Evolutionary conservation across 306 rosid species (phyloP).

Genomic region (Gillenia trifoliata): DNA sequence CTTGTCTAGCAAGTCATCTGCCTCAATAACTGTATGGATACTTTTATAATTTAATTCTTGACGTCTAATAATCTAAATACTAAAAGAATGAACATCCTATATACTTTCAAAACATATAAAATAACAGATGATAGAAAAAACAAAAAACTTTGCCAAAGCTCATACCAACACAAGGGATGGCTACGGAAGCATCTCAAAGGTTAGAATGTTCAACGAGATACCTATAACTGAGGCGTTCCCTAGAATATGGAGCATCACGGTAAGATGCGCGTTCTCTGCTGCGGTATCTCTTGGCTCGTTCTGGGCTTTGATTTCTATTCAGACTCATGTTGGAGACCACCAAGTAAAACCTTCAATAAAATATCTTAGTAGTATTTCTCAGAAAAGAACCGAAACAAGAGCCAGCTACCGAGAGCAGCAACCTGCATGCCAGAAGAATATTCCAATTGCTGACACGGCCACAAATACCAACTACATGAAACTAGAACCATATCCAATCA

Average conservation of each 20-base stretch:
- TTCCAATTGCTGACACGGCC: not conserved
- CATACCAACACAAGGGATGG: not conserved
- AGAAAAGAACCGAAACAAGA: not conserved
- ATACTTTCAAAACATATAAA: not conserved
- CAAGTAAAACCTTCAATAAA: not conserved
- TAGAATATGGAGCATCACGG: conserved; percentile 22
- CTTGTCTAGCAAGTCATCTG: not conserved
- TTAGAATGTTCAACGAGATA: not conserved
- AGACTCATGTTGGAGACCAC: not conserved
- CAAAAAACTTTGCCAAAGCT: not conserved
- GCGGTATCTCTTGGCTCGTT: conserved; percentile 8
- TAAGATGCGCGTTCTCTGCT: conserved; percentile 14
- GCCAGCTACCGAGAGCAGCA: not conserved
- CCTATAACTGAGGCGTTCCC: not conserved
- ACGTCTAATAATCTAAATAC: not conserved
- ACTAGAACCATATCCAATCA: not conserved
- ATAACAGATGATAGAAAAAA: not conserved
- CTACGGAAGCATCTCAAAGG: not conserved
- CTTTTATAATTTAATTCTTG: not conserved
- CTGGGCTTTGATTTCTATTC: conserved; percentile 11
- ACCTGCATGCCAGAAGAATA: not conserved
- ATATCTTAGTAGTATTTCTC: too few relatives aligned
- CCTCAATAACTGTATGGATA: not conserved
- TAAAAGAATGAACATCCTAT: not conserved
- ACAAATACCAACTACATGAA: not conserved